These are phyloP conservation scores for Leishmania major DNA, from an alignment of 208 protist species.

Conservation along the genomic window DNA sequence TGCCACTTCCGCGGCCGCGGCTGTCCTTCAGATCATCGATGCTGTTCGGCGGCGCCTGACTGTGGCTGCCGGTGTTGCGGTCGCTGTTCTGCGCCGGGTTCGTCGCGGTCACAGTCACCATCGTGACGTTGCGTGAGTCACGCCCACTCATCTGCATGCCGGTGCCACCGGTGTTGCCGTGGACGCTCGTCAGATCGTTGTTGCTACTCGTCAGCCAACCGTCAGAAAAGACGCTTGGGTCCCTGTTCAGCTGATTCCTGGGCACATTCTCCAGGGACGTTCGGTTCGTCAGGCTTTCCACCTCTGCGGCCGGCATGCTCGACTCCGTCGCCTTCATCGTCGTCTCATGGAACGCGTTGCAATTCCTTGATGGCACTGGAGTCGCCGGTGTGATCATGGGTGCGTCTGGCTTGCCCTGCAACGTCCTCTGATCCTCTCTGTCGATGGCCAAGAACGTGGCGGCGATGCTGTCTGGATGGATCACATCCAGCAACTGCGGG, in stretches of 20 bases:
- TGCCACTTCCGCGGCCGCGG: not conserved
- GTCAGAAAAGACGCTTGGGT: slow-evolving; percentile 5
- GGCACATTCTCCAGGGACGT: not conserved
- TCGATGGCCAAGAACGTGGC: slow-evolving; percentile 18
- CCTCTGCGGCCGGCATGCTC: not conserved
- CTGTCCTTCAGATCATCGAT: not conserved
- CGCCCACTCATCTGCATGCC: slow-evolving; percentile 6
- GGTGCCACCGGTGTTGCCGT: slow-evolving; percentile 2
- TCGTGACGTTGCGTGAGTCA: slow-evolving; percentile 10
- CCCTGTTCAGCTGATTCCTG: not conserved
- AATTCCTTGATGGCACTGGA: not conserved
- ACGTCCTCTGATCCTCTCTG: slow-evolving; percentile 6
- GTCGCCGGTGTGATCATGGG: slow-evolving; percentile 1
- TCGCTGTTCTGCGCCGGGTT: slow-evolving; percentile 7
- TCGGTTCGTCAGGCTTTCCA: not conserved
- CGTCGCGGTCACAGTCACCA: not conserved
- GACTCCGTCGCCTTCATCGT: not conserved
- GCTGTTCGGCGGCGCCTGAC: slow-evolving; percentile 3
- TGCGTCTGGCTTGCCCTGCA: slow-evolving; percentile 5
- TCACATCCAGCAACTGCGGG: slow-evolving; percentile 2
- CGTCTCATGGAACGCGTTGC: slow-evolving; percentile 6
- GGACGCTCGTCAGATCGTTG: slow-evolving; percentile 6
- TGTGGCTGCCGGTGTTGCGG: slow-evolving; percentile 8
- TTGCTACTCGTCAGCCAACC: slow-evolving; percentile 28
- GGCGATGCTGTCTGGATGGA: slow-evolving; percentile 8